Base-by-base conservation (phyloP, 2,329 filamentous ascomycete genomes). In the Drechslerella coelobrocha region DNA sequence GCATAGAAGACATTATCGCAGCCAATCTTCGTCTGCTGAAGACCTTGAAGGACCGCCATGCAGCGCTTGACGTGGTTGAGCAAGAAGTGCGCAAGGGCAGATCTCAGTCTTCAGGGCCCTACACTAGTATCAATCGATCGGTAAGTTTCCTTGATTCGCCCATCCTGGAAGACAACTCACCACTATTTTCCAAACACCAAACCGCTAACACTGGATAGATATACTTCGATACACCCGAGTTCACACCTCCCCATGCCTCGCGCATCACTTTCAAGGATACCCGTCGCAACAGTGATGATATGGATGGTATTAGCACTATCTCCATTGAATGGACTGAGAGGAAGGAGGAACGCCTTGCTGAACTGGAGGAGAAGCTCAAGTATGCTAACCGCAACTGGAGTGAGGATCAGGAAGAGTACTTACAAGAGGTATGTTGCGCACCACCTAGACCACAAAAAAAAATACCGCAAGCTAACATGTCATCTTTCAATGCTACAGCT, bases 201-300 rank as follows among this genome's bases (percentile, higher is more conserved):
- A n/a, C n/a, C n/a, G n/a, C n/a, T n/a, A n/a, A n/a, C n/a, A n/a
- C n/a, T n/a, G 6, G 29, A 39, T 56, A 69, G 65, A 57, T 69
- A 19, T 62, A 62, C 43, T 69, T 62, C 10, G 65, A 69, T 19
- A 69, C 57, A 8, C 52, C 65, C 19, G 57, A 39, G 12, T 61
- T 45, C 14, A 69, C 57, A 9, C 65, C 63, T 6, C 63, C 65
- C 23, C 65, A 69, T 3, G 26, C 51, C 21, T 69, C 65, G 27
- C 41, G 65, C 2, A 69, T 69, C 45, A 69, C 65, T 9, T 69
- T 69, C 65, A 69, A 69, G 19, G 57, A 69, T 24, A 26, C 39
- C 23, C 65, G 65, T 31, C 65, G 65, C n/a, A 62, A 69, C 41
- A 69, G 65, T 50, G 65, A 69, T 53, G 65, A 69, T 19, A 68